Conservation (phyloP, 2,329 filamentous ascomycete species). For the Exophiala phaeomuriformis region DNA sequence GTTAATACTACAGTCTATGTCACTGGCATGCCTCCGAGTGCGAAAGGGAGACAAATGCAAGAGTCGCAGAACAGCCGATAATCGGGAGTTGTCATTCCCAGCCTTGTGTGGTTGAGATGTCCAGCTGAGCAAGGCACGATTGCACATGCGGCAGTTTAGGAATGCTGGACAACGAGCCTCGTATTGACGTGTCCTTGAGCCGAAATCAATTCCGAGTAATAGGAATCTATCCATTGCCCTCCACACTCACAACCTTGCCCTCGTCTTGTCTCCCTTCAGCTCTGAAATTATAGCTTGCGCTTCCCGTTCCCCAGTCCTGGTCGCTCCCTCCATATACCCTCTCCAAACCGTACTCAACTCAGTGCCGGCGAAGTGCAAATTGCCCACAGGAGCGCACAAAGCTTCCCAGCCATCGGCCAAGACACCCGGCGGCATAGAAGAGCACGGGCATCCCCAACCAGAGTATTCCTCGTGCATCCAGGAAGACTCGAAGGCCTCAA, state of each 20-base stretch:
- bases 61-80: too few species aligned
- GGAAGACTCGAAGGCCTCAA: conserved; percentile 28
- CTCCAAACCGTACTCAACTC: conserved; percentile 49
- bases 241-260: conserved; percentile 7
- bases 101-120: too few species aligned
- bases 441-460: conserved; percentile 38
- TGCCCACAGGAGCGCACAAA: conserved; percentile 34
- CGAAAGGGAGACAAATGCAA: too few species aligned
- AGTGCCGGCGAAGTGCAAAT: conserved; percentile 50
- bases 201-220: too few species aligned
- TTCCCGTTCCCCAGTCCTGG: conserved; percentile 44
- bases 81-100: too few species aligned
- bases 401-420: conserved; percentile 31
- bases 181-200: too few species aligned
- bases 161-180: too few species aligned
- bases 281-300: conserved; percentile 39
- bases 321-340: conserved; percentile 54
- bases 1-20: too few species aligned
- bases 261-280: conserved; percentile 22
- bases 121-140: too few species aligned
- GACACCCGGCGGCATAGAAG: conserved; percentile 36
- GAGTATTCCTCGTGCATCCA: conserved; percentile 37
- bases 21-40: too few species aligned
- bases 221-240: too few species aligned
- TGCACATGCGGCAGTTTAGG: too few species aligned